Percentiles rank a stretch among this genome's conserved stretches.
phyloP scores from a whole-genome alignment of 2,329 filamentous ascomycete genomes.

The Fusarium buxicola region DNA sequence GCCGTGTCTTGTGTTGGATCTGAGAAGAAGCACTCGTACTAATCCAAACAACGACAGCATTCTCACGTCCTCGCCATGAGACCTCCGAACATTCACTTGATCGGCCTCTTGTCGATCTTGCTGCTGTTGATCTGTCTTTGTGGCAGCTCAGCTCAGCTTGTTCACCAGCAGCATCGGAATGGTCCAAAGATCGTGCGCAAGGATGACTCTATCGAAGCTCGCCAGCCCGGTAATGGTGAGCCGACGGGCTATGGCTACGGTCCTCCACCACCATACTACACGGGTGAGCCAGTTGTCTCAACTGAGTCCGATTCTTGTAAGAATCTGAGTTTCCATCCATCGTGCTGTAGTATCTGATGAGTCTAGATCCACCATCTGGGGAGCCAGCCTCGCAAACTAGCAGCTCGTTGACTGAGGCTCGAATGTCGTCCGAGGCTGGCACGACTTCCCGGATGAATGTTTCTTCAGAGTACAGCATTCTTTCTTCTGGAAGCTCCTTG shows the following conservation, averaged over 20 bases:
- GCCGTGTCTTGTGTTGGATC: too few relatives aligned
- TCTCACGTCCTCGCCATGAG: conserved; percentile 52
- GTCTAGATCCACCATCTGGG: conserved; percentile 18
- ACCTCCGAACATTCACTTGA: conserved; percentile 44
- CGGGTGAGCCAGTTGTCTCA: conserved; percentile 8
- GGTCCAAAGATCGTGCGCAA: conserved; percentile 8
- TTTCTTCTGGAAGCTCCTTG: conserved; percentile 1
- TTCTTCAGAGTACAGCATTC: conserved; percentile 3
- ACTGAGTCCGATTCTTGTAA: conserved; percentile 25
- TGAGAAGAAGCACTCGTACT: conserved; percentile 4
- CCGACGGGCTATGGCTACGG: conserved; percentile 36
- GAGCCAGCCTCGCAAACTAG: conserved; percentile 9
- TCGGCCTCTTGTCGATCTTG: conserved; percentile 48
- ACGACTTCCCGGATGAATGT: neutral
- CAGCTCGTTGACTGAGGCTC: neutral
- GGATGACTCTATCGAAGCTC: conserved; percentile 21
- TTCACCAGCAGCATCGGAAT: neutral
- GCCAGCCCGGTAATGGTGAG: conserved; percentile 10
- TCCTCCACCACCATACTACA: conserved; percentile 42
- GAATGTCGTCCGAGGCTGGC: conserved; percentile 3
- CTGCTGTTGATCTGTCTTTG: conserved; percentile 42
- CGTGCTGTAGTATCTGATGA: conserved; percentile 12
- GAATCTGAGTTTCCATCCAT: neutral
- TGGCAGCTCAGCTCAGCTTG: conserved; percentile 18
- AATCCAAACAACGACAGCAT: conserved; percentile 10